These are phyloP conservation scores for Ophiostoma novo-ulmi DNA, from an alignment of 2,329 filamentous ascomycete genomes.

Conservation along the genomic window DNA sequence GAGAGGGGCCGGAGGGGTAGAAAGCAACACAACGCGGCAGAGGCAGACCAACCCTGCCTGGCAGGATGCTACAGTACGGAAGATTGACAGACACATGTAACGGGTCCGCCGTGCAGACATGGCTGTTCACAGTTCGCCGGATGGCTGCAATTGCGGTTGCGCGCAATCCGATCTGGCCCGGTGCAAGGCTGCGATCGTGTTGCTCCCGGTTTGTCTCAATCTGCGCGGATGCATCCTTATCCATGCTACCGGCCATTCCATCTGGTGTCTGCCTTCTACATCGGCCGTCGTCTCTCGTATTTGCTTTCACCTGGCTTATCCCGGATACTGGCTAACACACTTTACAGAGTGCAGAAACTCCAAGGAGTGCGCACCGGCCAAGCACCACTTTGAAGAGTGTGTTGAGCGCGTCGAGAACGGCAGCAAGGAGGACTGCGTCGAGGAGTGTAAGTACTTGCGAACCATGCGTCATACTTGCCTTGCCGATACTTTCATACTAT, in stretches of 20 bases:
- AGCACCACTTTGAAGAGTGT: slow-evolving; percentile 98
- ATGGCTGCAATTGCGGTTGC: not conserved
- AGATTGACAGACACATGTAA: not conserved
- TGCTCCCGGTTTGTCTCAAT: not conserved
- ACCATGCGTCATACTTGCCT: slow-evolving; percentile 17
- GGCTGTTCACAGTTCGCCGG: not conserved
- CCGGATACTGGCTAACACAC: not conserved
- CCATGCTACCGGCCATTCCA: not conserved
- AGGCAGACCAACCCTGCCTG: not conserved
- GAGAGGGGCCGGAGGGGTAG: slow-evolving; percentile 1
- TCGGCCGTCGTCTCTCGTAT: not conserved
- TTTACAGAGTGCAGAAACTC: slow-evolving; percentile 82
- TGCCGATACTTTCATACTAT: not conserved
- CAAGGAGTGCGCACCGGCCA: slow-evolving; percentile 74
- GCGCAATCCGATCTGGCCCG: not conserved
- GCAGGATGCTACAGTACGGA: not conserved
- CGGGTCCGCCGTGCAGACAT: not conserved
- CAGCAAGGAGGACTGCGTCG: slow-evolving; percentile 90
- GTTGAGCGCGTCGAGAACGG: slow-evolving; percentile 86
- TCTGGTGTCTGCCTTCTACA: not conserved
- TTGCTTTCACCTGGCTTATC: not conserved
- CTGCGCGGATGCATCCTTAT: not conserved
- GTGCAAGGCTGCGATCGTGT: not conserved
- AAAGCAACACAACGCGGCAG: not conserved
- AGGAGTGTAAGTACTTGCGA: slow-evolving; percentile 74